Base-by-base conservation (phyloP, 768 basidiomycete species). In the Amanita molliuscula region DNA sequence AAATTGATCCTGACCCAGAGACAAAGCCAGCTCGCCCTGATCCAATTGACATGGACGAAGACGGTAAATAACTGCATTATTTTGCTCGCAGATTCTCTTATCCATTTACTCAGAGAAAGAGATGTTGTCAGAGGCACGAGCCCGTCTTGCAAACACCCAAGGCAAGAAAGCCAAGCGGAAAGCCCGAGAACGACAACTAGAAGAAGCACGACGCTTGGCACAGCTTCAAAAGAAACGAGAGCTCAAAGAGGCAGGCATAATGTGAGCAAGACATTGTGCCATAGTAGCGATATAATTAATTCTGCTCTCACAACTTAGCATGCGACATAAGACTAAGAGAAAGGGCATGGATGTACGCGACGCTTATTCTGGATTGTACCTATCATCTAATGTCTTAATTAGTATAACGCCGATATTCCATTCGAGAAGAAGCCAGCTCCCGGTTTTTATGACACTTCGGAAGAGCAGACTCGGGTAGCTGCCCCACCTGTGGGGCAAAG, bases 31-130 rank as follows among this genome's bases (percentile, higher is more conserved):
- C 96, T 9, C 79, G 96, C 23, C 96, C 96, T 4, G 96, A 99
- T 70, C 96, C 96, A 5, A 97, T 98, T 58, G 96, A 99, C 68
- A 99, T 99, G 96, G 96, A 99, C 62, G 96, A 99, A 69, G 96
- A 98, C 62, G 94, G 90, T 86, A 55, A 51, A 78, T 69, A 31
- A 10, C 45, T 23, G 38, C 18, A 28, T 46, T 3, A 44, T 29
- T 20, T 2, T 34, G 20, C 31, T 15, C 3, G 11, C 11, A n/a
- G 0, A 10, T 20, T 44, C 3, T 50, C 25, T 41, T 25, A 58
- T 35, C 55, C 20, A 26, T 56, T 43, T 51, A 16, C 26, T 35
- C 58, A 92, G 93, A 98, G 68, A 98, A 98, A 82, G 96, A 98
- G 66, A 98, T 99, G 96, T 70, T 99, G 59, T 98, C 96, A 1